Evolutionary conservation across 73 alveolate genomes (phyloP).

Genomic region (Loxodes magnus): DNA sequence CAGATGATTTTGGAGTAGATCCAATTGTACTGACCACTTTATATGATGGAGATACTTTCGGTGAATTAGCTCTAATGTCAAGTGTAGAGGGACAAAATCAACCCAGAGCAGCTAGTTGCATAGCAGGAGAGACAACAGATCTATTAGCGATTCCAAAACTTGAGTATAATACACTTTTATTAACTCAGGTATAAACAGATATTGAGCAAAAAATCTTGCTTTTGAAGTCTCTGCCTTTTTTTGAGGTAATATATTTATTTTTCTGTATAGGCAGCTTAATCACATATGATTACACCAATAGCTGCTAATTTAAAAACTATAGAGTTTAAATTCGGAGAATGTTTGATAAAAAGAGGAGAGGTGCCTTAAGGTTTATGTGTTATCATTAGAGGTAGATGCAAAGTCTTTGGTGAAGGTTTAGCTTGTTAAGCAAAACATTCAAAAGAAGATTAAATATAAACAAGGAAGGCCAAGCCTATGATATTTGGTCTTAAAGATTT

Average conservation of each 20-base stretch:
- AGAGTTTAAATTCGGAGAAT: neutral
- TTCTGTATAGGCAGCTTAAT: too few relatives aligned
- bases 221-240: slow-evolving; percentile 10
- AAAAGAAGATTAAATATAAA: neutral
- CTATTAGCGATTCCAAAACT: slow-evolving; percentile 7
- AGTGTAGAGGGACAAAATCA: neutral
- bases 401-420: slow-evolving; percentile 5
- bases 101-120: slow-evolving; percentile 6
- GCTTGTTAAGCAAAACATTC: neutral
- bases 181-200: slow-evolving; percentile 2
- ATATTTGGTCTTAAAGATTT: neutral
- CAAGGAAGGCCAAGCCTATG: neutral
- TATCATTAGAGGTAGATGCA: slow-evolving; percentile 15
- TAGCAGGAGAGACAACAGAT: slow-evolving; percentile 8
- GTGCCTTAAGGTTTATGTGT: slow-evolving; percentile 7
- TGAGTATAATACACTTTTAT: slow-evolving; percentile 3
- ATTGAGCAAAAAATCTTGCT: slow-evolving; percentile 2
- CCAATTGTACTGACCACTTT: slow-evolving; percentile 2
- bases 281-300: slow-evolving; percentile 2
- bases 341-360: slow-evolving; percentile 5
- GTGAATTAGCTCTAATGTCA: slow-evolving; percentile 10
- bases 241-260: neutral
- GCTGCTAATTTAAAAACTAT: slow-evolving; percentile 8
- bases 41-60: slow-evolving; percentile 15
- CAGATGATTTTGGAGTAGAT: slow-evolving; percentile 3